Percentiles rank a stretch among this genome's conserved stretches.
Conservation (phyloP, 2,329 filamentous ascomycete species). For the Thielaviopsis populi region DNA sequence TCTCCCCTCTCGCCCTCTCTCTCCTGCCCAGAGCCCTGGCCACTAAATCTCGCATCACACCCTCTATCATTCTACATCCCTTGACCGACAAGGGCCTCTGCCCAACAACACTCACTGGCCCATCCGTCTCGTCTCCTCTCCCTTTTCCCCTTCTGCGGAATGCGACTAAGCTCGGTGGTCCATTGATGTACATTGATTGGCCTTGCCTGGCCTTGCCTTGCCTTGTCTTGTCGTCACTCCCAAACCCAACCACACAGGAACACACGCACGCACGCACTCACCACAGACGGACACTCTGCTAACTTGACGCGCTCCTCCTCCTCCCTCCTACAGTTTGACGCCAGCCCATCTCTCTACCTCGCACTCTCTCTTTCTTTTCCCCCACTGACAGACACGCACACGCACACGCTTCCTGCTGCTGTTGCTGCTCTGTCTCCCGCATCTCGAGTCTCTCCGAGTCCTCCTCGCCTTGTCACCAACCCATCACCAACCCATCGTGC, state of each 20-base stretch:
- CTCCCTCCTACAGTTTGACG: no score
- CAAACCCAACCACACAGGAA: not conserved
- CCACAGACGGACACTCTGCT: no score
- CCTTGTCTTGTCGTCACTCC: not conserved
- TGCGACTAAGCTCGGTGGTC: not conserved
- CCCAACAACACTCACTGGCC: no score
- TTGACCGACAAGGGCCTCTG: not conserved
- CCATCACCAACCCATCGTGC: no score
- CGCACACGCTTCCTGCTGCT: no score
- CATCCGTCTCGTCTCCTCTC: not conserved
- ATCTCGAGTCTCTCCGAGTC: no score
- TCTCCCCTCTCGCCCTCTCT: not conserved
- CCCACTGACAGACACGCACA: not conserved
- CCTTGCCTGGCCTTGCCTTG: no score
- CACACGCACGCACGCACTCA: no score
- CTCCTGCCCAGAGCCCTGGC: not conserved
- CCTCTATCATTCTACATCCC: not conserved
- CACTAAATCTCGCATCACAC: slow-evolving; percentile 1
- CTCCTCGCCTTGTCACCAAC: no score
- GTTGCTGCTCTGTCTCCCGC: no score
- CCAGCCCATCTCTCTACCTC: not conserved
- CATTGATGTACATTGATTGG: not conserved
- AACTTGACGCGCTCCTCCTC: no score
- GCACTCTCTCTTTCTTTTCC: not conserved
- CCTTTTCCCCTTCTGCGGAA: slow-evolving; percentile 3